These are phyloP conservation scores for Yamadazyma sp. DNA, from an alignment of 805 yeast species.

Conservation along the genomic window DNA sequence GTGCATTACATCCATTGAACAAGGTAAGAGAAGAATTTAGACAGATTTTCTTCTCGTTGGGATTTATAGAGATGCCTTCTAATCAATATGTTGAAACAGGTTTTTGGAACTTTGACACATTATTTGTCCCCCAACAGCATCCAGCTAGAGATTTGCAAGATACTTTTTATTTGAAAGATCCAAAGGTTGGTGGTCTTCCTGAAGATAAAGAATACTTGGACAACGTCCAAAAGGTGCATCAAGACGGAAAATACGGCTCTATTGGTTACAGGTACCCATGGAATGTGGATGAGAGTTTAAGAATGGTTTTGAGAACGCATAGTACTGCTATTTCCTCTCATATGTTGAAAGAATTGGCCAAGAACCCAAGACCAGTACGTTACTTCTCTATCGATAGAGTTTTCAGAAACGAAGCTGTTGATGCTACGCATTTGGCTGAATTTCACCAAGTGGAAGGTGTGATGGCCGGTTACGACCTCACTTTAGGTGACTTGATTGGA, in stretches of 20 bases:
- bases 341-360: constrained; percentile 84
- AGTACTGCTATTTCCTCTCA: constrained; percentile 92
- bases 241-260: constrained; percentile 88
- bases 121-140: constrained; percentile 98
- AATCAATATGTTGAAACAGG: constrained; percentile 98
- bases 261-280: constrained; percentile 98
- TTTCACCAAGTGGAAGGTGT: constrained; percentile 99
- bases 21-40: constrained; percentile 97
- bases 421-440: constrained; percentile 98
- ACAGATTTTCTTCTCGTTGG: constrained; percentile 96
- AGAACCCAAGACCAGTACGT: constrained; percentile 85
- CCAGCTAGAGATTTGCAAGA: constrained; percentile 99
- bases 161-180: constrained; percentile 96
- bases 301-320: constrained; percentile 94
- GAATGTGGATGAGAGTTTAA: constrained; percentile 87
- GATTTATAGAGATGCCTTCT: constrained; percentile 98
- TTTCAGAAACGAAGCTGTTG: constrained; percentile 99
- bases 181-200: constrained; percentile 76
- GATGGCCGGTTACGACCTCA: constrained; percentile 90
- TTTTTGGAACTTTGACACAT: constrained; percentile 97
- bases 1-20: constrained; percentile 95
- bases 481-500: constrained; percentile 94
- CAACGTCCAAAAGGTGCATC: constrained; percentile 80
- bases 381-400: constrained; percentile 96
- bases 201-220: constrained; percentile 77